phyloP scores from a whole-genome alignment of 257 asterid genomes.

The Lycium ferocissimum region DNA sequence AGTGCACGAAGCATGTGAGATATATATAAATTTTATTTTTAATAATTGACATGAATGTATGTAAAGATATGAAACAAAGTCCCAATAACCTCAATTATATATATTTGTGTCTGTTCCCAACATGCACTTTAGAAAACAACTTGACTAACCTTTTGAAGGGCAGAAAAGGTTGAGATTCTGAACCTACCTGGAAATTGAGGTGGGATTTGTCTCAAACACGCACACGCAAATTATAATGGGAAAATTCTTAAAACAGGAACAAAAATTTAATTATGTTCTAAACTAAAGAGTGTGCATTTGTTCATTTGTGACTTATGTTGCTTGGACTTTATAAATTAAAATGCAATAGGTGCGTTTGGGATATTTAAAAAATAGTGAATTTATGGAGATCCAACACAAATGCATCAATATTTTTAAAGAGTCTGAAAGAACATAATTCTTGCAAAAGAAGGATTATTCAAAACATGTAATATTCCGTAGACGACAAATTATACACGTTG shows the following conservation, averaged over 20 bases:
- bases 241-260: neutral
- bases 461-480: neutral
- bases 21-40: neutral
- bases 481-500: neutral
- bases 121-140: conserved; percentile 22
- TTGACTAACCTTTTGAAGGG: neutral
- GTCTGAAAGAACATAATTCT: neutral
- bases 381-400: too few relatives aligned
- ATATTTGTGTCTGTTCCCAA: conserved; percentile 17
- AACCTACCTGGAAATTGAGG: conserved; percentile 68
- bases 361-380: too few relatives aligned
- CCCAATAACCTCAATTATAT: neutral
- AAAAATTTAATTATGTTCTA: too few relatives aligned
- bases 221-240: neutral
- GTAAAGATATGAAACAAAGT: neutral
- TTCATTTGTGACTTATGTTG: too few relatives aligned
- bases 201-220: conserved; percentile 48
- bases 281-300: too few relatives aligned
- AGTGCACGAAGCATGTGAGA: neutral
- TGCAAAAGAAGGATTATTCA: too few relatives aligned
- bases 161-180: conserved; percentile 37
- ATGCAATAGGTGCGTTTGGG: too few relatives aligned
- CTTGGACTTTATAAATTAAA: too few relatives aligned
- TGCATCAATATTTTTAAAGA: too few relatives aligned
- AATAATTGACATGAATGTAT: neutral